Conservation (phyloP, 768 basidiomycete genomes). For the Mycena leptocephala region DNA sequence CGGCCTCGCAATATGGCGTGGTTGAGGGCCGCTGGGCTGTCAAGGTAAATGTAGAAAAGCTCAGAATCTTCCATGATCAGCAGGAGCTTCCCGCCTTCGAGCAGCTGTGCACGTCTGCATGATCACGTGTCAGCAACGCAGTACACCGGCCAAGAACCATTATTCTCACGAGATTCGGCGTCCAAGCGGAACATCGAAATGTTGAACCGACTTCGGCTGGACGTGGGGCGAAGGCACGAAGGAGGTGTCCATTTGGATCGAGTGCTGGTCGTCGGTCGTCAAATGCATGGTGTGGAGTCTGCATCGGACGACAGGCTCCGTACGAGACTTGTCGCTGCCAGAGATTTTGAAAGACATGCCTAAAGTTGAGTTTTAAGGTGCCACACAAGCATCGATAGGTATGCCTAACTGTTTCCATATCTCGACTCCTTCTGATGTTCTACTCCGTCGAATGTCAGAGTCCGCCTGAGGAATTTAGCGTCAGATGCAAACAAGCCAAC, state of each 20-base stretch:
- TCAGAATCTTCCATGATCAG: slow-evolving; percentile 58
- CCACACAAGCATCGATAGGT: not conserved
- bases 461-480: not conserved
- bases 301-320: slow-evolving; percentile 47
- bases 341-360: slow-evolving; percentile 18
- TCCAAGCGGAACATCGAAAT: slow-evolving; percentile 42
- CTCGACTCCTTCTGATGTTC: slow-evolving; percentile 11
- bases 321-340: slow-evolving; percentile 23
- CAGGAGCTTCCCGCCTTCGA: slow-evolving; percentile 60
- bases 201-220: slow-evolving; percentile 37
- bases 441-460: slow-evolving; percentile 20
- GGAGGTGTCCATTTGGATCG: slow-evolving; percentile 48
- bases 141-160: no score
- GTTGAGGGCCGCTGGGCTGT: slow-evolving; percentile 48
- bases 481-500: not conserved
- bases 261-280: slow-evolving; percentile 55
- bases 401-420: no score
- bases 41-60: slow-evolving; percentile 58
- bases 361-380: not conserved
- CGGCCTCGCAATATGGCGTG: slow-evolving; percentile 44
- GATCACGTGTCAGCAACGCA: no score
- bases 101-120: slow-evolving; percentile 51
- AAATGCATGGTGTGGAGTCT: slow-evolving; percentile 50
- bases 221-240: slow-evolving; percentile 52
- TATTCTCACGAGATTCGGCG: slow-evolving; percentile 44